Base-by-base conservation (phyloP, 257 asterid genomes). In the Capsicum rhomboideum region DNA sequence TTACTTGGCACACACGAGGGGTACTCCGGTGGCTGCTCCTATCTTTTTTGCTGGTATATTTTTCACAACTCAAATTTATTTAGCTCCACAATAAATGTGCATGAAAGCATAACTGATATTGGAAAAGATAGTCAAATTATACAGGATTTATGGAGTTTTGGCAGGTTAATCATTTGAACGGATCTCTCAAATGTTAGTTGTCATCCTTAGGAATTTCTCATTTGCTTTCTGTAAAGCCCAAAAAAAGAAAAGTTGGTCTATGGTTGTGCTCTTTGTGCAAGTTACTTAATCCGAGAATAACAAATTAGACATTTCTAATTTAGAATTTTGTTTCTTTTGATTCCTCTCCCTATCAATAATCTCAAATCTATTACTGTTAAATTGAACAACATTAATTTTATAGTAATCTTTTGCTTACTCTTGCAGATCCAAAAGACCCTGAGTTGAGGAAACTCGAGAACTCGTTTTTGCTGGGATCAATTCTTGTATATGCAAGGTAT, bases 391-490 rank as follows among this genome's bases (percentile, higher is more conserved):
- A 1, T 49, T 59, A 75, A 49, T 46, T 46, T 49, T 3, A 58
- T 75, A 13, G 80, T 75, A 49, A 75, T 75, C 37, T 21, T 21
- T 46, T 12, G 44, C 16, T 80, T 86, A 75, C 82, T 85, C 82
- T 67, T 88, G 87, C 97, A 94, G 99, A 97, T 87, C 92, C 97
- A 49, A 86, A 90, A 89, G 93, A 93, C 89, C 84, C 93, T 84
- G 89, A 88, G 92, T 88, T 94, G 82, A 92, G 99, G 89, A 87
- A 84, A n/a, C 93, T 90, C 21, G 98, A 97, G 88, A 91, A 85
- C 84, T 93, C 98, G 6, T 97, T 97, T 87, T 88, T 97, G 93
- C 90, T 97, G 91, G 99, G 99, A 54, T 89, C 96, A 72, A 93
- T 97, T 87, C 99, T 97, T 54, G 82, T 97, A 58, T 92, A 90